phyloP scores from a whole-genome alignment of 768 basidiomycete genomes.

The Boletus subcaerulescens region DNA sequence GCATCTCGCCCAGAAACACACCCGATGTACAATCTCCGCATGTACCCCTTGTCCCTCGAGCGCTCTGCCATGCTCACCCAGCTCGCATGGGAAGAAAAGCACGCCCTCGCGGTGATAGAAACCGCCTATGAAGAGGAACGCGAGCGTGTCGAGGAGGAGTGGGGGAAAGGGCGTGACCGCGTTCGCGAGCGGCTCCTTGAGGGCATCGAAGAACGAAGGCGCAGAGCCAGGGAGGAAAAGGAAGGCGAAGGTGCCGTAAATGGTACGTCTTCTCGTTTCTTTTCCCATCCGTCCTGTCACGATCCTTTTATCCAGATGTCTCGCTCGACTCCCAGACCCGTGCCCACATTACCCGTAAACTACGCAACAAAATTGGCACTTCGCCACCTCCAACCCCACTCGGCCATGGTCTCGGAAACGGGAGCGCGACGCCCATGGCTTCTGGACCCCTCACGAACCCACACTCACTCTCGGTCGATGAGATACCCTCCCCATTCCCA shows the following conservation, averaged over 20 bases:
- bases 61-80: constrained; percentile 73
- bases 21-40: constrained; percentile 63
- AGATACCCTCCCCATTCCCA: constrained; percentile 83
- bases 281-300: constrained; percentile 3
- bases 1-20: constrained; percentile 65
- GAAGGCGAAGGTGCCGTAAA: constrained; percentile 81
- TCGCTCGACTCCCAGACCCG: constrained; percentile 73
- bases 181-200: constrained; percentile 77
- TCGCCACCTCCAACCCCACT: constrained; percentile 78
- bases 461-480: constrained; percentile 82
- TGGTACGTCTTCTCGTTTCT: constrained; percentile 39
- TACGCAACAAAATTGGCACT: constrained; percentile 75
- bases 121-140: constrained; percentile 77
- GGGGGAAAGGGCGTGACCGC: constrained; percentile 68
- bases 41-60: constrained; percentile 72
- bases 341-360: constrained; percentile 78
- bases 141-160: constrained; percentile 79
- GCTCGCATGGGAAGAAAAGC: constrained; percentile 63
- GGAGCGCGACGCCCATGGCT: constrained; percentile 54
- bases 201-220: constrained; percentile 78
- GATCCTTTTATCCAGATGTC: constrained; percentile 49
- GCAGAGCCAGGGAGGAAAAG: constrained; percentile 81
- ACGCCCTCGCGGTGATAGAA: constrained; percentile 63
- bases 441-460: constrained; percentile 74
- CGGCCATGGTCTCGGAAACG: constrained; percentile 39